These are phyloP conservation scores for Yamadazyma phyllophila DNA, from an alignment of 805 yeast genomes.

Conservation along the genomic window DNA sequence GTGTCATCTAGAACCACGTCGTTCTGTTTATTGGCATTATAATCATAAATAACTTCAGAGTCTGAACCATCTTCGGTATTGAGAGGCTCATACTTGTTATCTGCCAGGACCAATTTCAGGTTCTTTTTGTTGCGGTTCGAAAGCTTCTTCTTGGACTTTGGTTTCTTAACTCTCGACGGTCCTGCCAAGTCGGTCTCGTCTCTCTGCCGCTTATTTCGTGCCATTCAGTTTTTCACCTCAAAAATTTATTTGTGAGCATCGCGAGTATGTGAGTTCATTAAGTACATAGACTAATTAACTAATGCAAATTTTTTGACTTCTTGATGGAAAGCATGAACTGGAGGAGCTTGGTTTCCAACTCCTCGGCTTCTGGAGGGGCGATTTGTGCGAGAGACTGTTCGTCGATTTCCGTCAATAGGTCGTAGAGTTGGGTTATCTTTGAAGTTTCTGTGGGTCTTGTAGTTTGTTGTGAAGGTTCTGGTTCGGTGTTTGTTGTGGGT, in stretches of 20 bases:
- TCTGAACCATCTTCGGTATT: conserved; percentile 15
- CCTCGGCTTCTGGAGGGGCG: conserved; percentile 1
- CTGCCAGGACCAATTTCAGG: conserved; percentile 12
- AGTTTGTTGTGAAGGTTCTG: neutral
- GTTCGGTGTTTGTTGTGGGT: neutral
- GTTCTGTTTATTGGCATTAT: conserved; percentile 11
- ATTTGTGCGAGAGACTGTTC: neutral
- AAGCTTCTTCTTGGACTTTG: conserved; percentile 18
- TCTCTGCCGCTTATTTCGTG: conserved; percentile 18
- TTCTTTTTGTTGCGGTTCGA: conserved; percentile 9
- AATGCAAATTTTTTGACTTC: conserved; percentile 3
- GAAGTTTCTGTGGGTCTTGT: neutral
- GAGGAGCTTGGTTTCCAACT: conserved; percentile 34
- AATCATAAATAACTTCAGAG: conserved; percentile 22
- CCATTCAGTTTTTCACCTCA: conserved; percentile 1
- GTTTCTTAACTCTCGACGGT: conserved; percentile 17
- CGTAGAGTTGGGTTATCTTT: neutral
- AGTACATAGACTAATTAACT: neutral
- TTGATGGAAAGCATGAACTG: conserved; percentile 26
- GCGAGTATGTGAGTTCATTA: neutral
- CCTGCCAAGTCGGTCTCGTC: conserved; percentile 18
- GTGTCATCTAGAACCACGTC: conserved; percentile 30
- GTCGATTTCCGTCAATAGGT: neutral
- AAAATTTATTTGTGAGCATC: neutral
- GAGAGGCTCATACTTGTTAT: conserved; percentile 24